Base-by-base conservation (phyloP, 2,329 filamentous ascomycete genomes). In the Aspergillus versicolor region DNA sequence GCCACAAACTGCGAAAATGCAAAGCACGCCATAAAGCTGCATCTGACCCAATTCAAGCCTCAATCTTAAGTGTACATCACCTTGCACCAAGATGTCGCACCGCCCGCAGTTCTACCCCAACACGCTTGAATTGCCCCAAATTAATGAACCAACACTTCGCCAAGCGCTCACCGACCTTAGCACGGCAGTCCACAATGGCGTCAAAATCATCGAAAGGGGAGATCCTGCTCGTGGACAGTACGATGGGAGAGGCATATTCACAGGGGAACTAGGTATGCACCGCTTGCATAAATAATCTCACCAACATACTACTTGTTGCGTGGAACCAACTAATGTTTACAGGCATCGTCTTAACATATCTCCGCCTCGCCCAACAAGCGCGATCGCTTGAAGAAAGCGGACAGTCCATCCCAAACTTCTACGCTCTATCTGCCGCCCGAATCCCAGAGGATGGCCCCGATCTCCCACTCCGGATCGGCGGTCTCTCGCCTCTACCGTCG, bases 331-430 rank as follows among this genome's bases (percentile, higher is more conserved):
- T 34, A 13, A 48, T 30, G 7, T 2, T 37, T 27, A 3, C 40
- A 75, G 75, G 75, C 12, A 64, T 74, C 45, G 67, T 70, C 37
- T 63, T 75, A 44, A 65, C 72, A 42, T 74, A 75, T 47, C 64
- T 76, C 12, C 73, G 75, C n/a, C 66, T 77, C 15, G 67, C 69
- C 11, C 71, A 69, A 21, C 74, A 77, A 57, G 65, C 64, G 5
- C 49, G 62, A 12, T 67, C 67, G 9, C 49, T 76, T 15, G 54
- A 44, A 1, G 58, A 62, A 12, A 27, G 40, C 7, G 44, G 53
- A 3, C 40, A 60, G 21, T 3, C 51, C 13, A 59, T 65, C 27
- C 61, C 61, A 8, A 63, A 70, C 40, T 72, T 70, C 45, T 64
- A 60, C 22, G 52, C 61, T 8, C 54, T 69, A 32, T 71, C 72